Conservation (phyloP, 169 alveolate genomes). For the Plasmodium relictum region DNA sequence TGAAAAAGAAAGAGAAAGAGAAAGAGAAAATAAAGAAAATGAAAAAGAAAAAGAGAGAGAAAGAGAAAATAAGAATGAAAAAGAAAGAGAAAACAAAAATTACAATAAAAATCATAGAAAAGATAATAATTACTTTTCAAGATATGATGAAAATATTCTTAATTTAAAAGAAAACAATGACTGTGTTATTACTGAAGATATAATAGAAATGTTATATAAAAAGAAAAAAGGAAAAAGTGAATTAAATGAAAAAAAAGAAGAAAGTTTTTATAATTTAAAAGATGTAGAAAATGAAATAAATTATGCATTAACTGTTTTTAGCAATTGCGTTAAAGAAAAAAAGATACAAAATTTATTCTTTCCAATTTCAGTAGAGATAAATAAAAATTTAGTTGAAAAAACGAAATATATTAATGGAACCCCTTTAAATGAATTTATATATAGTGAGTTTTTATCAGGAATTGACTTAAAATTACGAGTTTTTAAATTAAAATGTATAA, state of each 20-base stretch:
- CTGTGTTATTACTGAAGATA: not conserved
- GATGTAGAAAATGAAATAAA: slow-evolving; percentile 35
- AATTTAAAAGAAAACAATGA: not conserved
- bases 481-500: slow-evolving; percentile 54
- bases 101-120: not conserved
- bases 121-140: not conserved
- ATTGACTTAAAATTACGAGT: slow-evolving; percentile 59
- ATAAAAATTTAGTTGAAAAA: slow-evolving; percentile 29
- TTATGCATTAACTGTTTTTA: slow-evolving; percentile 5
- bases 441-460: slow-evolving; percentile 68
- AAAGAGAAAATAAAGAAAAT: not conserved
- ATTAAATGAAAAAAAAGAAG: not conserved
- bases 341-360: slow-evolving; percentile 28
- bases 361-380: slow-evolving; percentile 47
- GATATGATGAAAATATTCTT: not conserved
- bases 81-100: not conserved
- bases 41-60: not conserved
- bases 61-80: not conserved
- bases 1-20: not conserved
- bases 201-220: slow-evolving; percentile 1
- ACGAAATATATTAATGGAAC: slow-evolving; percentile 61
- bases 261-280: not conserved
- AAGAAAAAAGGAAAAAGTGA: not conserved
- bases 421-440: slow-evolving; percentile 57
- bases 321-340: slow-evolving; percentile 20